Evolutionary conservation across 495 filamentous ascomycete species (phyloP).

Genomic region (Lichina pygmaea): DNA sequence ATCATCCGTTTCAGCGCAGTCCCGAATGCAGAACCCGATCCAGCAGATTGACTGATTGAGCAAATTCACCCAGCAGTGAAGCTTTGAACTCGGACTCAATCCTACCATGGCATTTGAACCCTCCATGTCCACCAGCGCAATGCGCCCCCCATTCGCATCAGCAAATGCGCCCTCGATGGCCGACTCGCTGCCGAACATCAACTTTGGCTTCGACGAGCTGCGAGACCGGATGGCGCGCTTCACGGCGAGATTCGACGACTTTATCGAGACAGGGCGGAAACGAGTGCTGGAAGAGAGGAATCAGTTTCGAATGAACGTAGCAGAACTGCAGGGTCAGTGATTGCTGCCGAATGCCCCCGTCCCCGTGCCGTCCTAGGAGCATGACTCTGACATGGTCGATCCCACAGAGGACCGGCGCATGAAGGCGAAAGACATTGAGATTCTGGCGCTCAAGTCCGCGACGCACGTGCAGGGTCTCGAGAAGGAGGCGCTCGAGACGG

Average conservation of each 20-base stretch:
- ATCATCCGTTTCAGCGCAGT: too few relatives aligned
- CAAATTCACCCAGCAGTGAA: too few relatives aligned
- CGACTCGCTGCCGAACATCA: constrained; percentile 65
- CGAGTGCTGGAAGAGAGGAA: constrained; percentile 79
- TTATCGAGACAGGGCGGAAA: constrained; percentile 75
- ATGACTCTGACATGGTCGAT: not conserved
- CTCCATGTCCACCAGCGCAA: constrained; percentile 43
- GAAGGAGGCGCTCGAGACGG: constrained; percentile 67
- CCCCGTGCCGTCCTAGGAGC: not conserved
- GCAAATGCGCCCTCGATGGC: constrained; percentile 36
- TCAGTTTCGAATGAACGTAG: constrained; percentile 70
- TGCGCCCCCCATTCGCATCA: constrained; percentile 37
- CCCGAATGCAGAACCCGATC: too few relatives aligned
- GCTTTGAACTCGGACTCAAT: too few relatives aligned
- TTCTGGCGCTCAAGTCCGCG: constrained; percentile 45
- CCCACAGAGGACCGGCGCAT: constrained; percentile 62
- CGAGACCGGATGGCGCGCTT: constrained; percentile 89
- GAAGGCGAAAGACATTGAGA: constrained; percentile 68
- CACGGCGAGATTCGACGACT: constrained; percentile 71
- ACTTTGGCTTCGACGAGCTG: constrained; percentile 89
- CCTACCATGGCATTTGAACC: constrained; percentile 45
- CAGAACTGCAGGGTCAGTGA: constrained; percentile 58
- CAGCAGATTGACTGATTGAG: too few relatives aligned
- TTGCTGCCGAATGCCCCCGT: not conserved
- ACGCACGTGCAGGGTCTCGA: constrained; percentile 54